phyloP scores from a whole-genome alignment of 306 rosid species.

The Cucumis cinereus region DNA sequence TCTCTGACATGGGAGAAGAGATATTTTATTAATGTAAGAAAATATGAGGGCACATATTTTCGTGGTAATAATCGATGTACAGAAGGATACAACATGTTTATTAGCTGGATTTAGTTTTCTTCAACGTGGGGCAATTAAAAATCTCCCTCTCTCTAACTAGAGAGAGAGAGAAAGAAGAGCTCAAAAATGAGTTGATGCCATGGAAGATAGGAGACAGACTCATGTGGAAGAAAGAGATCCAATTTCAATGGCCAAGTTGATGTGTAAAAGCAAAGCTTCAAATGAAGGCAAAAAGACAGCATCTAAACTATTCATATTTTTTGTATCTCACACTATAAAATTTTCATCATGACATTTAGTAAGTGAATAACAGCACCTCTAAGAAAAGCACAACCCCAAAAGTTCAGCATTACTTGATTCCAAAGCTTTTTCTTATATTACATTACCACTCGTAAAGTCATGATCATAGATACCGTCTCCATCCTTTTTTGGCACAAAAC shows the following conservation, averaged over 20 bases:
- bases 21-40: not conserved
- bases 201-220: not conserved
- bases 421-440: not conserved
- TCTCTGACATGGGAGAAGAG: not conserved
- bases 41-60: constrained; percentile 1
- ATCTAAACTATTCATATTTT: not conserved
- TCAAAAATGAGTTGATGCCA: not conserved
- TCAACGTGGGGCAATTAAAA: not conserved
- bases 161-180: not conserved
- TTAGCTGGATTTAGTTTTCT: constrained; percentile 4
- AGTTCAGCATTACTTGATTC: not conserved
- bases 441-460: not conserved
- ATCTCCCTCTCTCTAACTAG: not conserved
- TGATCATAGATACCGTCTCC: not conserved
- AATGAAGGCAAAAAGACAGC: constrained; percentile 8
- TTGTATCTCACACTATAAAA: not conserved
- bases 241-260: not conserved
- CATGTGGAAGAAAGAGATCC: constrained; percentile 8
- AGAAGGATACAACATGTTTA: not conserved
- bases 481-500: not conserved
- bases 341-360: not conserved
- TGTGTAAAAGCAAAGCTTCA: constrained; percentile 1
- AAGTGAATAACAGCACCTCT: not conserved
- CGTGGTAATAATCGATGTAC: not conserved
- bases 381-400: constrained; percentile 6